These are phyloP conservation scores for Leptosphaerulina australis DNA, from an alignment of 2,329 filamentous ascomycete genomes.

Conservation along the genomic window DNA sequence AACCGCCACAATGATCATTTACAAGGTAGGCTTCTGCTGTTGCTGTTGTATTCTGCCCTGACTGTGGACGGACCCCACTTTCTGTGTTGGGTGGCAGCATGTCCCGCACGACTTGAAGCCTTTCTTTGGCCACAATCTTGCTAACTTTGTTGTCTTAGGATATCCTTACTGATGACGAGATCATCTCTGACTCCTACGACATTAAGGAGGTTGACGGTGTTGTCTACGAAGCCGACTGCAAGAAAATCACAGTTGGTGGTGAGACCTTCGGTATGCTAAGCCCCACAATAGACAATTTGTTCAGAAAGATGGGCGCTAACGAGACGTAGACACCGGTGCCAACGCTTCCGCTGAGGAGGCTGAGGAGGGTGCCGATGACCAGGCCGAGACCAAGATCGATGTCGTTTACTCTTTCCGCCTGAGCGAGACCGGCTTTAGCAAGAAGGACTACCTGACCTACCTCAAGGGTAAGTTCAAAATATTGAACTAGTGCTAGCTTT, in stretches of 20 bases:
- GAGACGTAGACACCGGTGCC: conserved; percentile 76
- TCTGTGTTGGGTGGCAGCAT: conserved; percentile 24
- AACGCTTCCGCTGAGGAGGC: conserved; percentile 95
- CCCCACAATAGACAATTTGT: not conserved
- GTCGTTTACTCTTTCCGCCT: conserved; percentile 92
- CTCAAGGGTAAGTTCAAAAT: conserved; percentile 71
- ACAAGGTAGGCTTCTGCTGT: conserved; percentile 54
- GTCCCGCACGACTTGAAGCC: conserved; percentile 12
- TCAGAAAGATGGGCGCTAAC: conserved; percentile 10
- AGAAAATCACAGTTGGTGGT: conserved; percentile 80
- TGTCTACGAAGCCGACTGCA: conserved; percentile 89
- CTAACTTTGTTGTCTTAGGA: conserved; percentile 65
- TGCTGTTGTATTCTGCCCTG: conserved; percentile 21
- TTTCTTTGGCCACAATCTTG: conserved; percentile 6
- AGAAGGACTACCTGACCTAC: conserved; percentile 82
- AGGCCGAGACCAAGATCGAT: conserved; percentile 80
- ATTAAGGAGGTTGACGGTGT: conserved; percentile 79
- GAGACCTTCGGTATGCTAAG: conserved; percentile 68
- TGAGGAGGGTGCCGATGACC: conserved; percentile 76
- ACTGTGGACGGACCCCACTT: conserved; percentile 38
- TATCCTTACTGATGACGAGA: conserved; percentile 86
- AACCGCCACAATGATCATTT: conserved; percentile 61
- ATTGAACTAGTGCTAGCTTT: not conserved
- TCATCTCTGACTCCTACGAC: conserved; percentile 94
- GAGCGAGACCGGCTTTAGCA: conserved; percentile 77